phyloP scores from a whole-genome alignment of 768 basidiomycete genomes.

The Roridomyces roridus region DNA sequence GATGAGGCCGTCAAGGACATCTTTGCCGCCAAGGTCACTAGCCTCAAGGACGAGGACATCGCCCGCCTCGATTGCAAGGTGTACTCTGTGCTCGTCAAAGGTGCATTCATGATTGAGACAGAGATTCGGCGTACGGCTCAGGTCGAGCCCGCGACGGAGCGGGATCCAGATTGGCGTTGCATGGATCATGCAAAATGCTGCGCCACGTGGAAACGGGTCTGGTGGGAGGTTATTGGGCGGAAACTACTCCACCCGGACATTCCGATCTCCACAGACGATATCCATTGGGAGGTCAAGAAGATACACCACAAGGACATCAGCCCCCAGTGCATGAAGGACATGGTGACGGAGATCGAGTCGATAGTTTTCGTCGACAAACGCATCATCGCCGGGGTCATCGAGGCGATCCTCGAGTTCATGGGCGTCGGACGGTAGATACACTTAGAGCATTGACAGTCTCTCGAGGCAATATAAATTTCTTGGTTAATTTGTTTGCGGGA shows the following conservation, averaged over 20 bases:
- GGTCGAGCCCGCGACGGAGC: background rate
- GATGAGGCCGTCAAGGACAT: background rate
- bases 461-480: too few species aligned
- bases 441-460: too few species aligned
- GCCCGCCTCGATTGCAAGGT: background rate
- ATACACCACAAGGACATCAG: background rate
- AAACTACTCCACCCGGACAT: background rate
- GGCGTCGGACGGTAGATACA: too few species aligned
- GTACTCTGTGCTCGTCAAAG: background rate
- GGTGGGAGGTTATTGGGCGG: slow-evolving; percentile 4
- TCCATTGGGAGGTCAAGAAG: background rate
- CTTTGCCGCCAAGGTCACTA: background rate
- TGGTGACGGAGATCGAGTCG: background rate
- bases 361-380: background rate
- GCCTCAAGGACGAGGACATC: background rate
- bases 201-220: background rate
- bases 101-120: background rate
- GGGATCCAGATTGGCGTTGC: background rate
- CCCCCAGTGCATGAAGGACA: background rate
- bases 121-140: background rate
- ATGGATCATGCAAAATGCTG: background rate
- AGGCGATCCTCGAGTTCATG: too few species aligned
- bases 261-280: background rate
- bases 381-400: too few species aligned
- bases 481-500: too few species aligned